A percentile compares a stretch with the other conserved stretches of the same genome.
phyloP scores from a whole-genome alignment of 352 stramenopile genomes.

The Globisporangium mamillatum region DNA sequence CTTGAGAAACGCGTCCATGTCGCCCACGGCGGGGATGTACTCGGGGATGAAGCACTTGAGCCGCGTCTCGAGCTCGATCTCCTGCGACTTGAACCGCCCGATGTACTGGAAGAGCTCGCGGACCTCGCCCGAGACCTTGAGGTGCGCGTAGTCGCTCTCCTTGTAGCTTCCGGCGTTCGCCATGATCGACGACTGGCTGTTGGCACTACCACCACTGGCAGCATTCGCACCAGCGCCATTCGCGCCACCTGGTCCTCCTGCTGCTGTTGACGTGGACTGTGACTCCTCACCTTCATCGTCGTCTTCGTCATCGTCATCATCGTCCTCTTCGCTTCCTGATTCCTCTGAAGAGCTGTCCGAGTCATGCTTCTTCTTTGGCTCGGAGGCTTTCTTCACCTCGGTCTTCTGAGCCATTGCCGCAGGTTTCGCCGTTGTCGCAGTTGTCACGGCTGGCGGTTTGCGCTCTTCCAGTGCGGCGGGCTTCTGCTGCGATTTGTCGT shows the following conservation, averaged over 20 bases:
- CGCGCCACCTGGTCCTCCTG: conserved; percentile 8
- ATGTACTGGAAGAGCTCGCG: conserved; percentile 94
- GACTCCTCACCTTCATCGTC: conserved; percentile 48
- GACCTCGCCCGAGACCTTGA: conserved; percentile 90
- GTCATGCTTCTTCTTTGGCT: conserved; percentile 51
- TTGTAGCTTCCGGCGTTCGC: conserved; percentile 81
- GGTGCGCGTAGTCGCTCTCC: conserved; percentile 80
- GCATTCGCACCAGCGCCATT: conserved; percentile 7
- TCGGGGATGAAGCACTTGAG: conserved; percentile 97
- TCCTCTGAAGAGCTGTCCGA: conserved; percentile 71
- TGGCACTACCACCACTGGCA: conserved; percentile 16
- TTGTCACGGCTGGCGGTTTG: not conserved
- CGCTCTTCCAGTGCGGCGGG: conserved; percentile 17
- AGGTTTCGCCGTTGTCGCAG: conserved; percentile 27
- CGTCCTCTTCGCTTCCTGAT: conserved; percentile 62
- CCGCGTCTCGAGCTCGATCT: conserved; percentile 93
- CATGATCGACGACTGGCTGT: conserved; percentile 57
- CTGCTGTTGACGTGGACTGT: conserved; percentile 20
- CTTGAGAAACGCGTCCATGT: conserved; percentile 97
- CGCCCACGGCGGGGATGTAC: conserved; percentile 94
- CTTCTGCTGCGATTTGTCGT: conserved; percentile 25
- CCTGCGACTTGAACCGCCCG: conserved; percentile 92
- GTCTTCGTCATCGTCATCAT: conserved; percentile 67
- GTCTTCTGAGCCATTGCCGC: conserved; percentile 24
- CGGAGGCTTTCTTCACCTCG: conserved; percentile 34